A percentile compares a stretch with the other conserved stretches of the same genome.
phyloP scores from a whole-genome alignment of 2,329 filamentous ascomycete species.

The Microsporum canis region DNA sequence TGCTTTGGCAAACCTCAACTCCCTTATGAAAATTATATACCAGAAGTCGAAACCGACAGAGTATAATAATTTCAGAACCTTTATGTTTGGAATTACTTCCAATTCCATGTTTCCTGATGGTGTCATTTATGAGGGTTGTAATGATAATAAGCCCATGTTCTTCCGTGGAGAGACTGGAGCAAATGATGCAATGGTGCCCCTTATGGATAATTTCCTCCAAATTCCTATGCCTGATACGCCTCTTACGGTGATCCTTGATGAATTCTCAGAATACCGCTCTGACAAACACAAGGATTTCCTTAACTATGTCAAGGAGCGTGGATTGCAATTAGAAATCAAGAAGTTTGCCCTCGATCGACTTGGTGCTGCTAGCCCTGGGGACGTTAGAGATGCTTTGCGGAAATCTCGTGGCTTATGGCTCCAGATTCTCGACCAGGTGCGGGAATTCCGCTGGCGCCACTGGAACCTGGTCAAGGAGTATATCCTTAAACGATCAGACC shows the following conservation, averaged over 20 bases:
- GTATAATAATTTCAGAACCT: not conserved
- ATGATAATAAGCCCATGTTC: not conserved
- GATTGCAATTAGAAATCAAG: not conserved
- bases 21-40: not conserved
- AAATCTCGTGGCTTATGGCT: not conserved
- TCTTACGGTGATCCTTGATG: not conserved
- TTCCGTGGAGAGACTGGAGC: constrained; percentile 1
- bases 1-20: not conserved
- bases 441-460: not conserved
- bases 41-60: not conserved
- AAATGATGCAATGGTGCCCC: not conserved
- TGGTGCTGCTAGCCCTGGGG: not conserved
- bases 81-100: constrained; percentile 1
- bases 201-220: constrained; percentile 1
- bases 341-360: not conserved
- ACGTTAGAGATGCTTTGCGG: not conserved
- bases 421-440: not conserved
- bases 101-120: constrained; percentile 1
- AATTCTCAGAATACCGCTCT: not conserved
- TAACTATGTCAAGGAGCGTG: not conserved
- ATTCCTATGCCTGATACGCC: not conserved
- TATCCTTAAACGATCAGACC: not conserved
- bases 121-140: not conserved
- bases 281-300: constrained; percentile 1
- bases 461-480: not conserved